Evolutionary conservation across 2,329 filamentous ascomycete genomes (phyloP), one percentile per base, ranked within the genome.

Genomic region (Cladosporium austrohemisphaericum): DNA sequence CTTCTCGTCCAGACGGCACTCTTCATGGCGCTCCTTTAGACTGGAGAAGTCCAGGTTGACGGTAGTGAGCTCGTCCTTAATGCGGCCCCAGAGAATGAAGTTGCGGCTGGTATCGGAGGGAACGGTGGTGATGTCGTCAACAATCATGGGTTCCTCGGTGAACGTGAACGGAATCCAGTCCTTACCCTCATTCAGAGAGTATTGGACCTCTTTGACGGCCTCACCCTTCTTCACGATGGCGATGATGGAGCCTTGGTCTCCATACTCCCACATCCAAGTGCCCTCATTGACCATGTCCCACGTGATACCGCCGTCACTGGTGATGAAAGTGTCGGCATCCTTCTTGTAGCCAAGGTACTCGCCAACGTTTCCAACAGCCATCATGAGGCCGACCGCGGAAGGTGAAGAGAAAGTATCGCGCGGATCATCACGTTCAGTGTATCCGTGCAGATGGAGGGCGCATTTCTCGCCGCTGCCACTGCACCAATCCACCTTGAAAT

Each of bases 311-410:
- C 86, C 93, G 65, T 98, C 91, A 1, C 78, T 78, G 9, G 89
- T 94, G 75, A 97, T 85, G 71, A 92, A 98, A 0, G 92, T 97
- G 64, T 93, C 85, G 11, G 85, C 86, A 13, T 92, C 82, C 46
- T 85, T 81, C 54, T 82, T 76, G 22, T 76, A 73, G 6, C 76
- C 78, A 37, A 96, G 78, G 52, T 76, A 75, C 23, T 81, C 72
- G 22, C 94, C 94, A 8, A 98, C 90, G 61, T 97, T 98, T 57
- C 93, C 93, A 54, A 90, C 80, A 13, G 82, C 93, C 65, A 98
- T 84, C 81, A 97, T 88, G 46, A 98, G 70, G 9, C 93, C 94
- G 29, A 96, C 81, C 1, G 93, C 92, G 3, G 88, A 90, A 38
- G 83, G 80, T 2, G 91, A 95, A 7, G 89, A 93, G 68, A 88